Conservation (phyloP, 2,329 filamentous ascomycete species). For the Lachnellula hyalina region DNA sequence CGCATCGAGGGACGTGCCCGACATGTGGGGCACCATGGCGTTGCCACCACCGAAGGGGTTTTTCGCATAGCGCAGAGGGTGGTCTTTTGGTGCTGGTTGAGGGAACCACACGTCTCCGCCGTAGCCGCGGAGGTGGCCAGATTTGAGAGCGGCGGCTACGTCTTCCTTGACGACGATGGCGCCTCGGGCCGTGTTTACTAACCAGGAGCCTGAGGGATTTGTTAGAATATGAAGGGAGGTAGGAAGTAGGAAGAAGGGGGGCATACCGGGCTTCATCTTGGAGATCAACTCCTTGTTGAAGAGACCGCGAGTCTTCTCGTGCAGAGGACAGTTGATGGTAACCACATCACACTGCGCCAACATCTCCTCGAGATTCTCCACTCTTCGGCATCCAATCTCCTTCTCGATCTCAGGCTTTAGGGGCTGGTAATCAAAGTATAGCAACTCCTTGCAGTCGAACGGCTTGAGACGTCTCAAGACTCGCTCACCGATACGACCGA, state of each 20-base stretch:
- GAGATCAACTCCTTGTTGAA: conserved; percentile 98
- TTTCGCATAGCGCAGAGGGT: conserved; percentile 86
- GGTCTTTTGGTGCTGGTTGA: conserved; percentile 90
- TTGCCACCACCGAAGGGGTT: conserved; percentile 96
- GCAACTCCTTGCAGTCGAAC: conserved; percentile 98
- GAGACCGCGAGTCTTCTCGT: conserved; percentile 93
- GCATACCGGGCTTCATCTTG: conserved; percentile 97
- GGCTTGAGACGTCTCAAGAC: conserved; percentile 92
- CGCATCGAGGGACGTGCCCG: conserved; percentile 95
- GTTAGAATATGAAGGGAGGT: conserved; percentile 38
- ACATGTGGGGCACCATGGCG: conserved; percentile 99
- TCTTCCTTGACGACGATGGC: conserved; percentile 99
- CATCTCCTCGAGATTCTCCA: conserved; percentile 89
- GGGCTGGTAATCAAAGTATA: conserved; percentile 99
- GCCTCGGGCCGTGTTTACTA: conserved; percentile 97
- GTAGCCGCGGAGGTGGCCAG: conserved; percentile 85
- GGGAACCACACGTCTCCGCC: conserved; percentile 87
- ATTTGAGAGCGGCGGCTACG: conserved; percentile 87
- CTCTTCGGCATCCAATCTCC: conserved; percentile 91
- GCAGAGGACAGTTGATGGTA: conserved; percentile 98
- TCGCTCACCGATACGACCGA: conserved; percentile 96
- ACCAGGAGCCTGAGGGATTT: conserved; percentile 73
- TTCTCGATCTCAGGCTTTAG: conserved; percentile 78
- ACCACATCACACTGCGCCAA: conserved; percentile 91
- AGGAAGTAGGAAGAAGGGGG: conserved; percentile 43